Evolutionary conservation across 2,329 filamentous ascomycete genomes (phyloP).

Genomic region (Penicillium sumatraense): DNA sequence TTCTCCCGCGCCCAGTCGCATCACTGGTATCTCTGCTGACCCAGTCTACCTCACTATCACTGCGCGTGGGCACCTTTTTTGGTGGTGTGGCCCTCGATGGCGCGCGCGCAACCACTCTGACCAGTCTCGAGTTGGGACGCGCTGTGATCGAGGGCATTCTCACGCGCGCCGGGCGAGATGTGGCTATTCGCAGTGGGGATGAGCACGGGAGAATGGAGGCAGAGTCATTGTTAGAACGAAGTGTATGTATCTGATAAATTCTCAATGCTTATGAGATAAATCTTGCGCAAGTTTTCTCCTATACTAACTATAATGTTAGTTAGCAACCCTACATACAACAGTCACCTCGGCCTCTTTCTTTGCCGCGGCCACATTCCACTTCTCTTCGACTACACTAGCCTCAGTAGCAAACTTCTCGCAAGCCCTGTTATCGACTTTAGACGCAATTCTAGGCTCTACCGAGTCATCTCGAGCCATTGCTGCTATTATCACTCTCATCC

Average conservation of each 20-base stretch:
- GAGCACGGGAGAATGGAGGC: constrained; percentile 46
- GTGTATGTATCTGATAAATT: constrained; percentile 41
- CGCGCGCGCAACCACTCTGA: constrained; percentile 49
- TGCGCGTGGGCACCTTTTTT: constrained; percentile 50
- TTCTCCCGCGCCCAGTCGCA: constrained; percentile 50
- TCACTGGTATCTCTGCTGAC: constrained; percentile 50
- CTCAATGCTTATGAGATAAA: not conserved
- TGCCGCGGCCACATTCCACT: constrained; percentile 51
- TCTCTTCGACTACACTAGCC: constrained; percentile 49
- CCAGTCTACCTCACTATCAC: constrained; percentile 50
- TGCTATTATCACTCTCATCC: constrained; percentile 52
- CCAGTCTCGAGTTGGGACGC: constrained; percentile 49
- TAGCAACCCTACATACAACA: constrained; percentile 49
- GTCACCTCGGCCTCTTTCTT: constrained; percentile 54
- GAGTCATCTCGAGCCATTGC: constrained; percentile 55
- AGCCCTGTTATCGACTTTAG: constrained; percentile 49
- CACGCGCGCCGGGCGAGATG: constrained; percentile 49
- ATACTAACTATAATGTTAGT: constrained; percentile 34
- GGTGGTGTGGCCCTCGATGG: constrained; percentile 50
- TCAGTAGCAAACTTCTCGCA: constrained; percentile 50
- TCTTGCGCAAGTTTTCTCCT: not conserved
- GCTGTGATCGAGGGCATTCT: constrained; percentile 51
- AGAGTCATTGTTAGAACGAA: constrained; percentile 50
- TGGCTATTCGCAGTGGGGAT: constrained; percentile 53
- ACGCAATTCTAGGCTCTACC: constrained; percentile 53